Evolutionary conservation across 2,329 filamentous ascomycete species (phyloP).

Genomic region (Bisporella sp.): DNA sequence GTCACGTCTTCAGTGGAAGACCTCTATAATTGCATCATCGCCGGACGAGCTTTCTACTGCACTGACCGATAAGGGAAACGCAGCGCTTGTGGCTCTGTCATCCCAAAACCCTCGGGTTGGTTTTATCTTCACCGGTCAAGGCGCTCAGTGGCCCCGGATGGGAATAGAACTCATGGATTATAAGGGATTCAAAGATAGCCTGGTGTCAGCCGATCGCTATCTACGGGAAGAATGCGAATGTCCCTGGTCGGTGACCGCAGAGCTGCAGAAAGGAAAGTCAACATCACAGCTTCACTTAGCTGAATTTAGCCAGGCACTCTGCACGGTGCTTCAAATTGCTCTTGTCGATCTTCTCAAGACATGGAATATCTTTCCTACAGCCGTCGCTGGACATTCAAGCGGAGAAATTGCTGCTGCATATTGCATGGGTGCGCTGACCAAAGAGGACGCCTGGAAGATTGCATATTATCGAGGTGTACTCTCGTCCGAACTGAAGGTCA

Average conservation of each 20-base stretch:
- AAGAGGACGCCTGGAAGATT: constrained; percentile 31
- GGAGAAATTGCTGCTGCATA: constrained; percentile 44
- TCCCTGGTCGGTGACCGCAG: no score
- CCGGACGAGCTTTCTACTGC: no score
- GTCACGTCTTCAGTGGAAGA: background rate
- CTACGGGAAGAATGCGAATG: no score
- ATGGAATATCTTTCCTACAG: constrained; percentile 32
- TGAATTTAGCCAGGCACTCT: constrained; percentile 30
- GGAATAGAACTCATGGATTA: constrained; percentile 11
- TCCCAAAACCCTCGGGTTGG: background rate
- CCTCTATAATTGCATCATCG: no score
- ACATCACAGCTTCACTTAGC: no score
- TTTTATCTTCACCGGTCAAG: constrained; percentile 24
- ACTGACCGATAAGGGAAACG: no score
- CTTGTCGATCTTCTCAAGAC: constrained; percentile 36
- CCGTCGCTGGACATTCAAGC: constrained; percentile 37
- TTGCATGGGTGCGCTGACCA: constrained; percentile 28
- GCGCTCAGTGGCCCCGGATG: constrained; percentile 21
- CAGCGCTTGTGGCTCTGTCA: background rate
- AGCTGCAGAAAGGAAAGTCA: no score
- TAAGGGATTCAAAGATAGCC: no score
- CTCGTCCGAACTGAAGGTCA: no score
- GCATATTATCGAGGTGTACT: constrained; percentile 34
- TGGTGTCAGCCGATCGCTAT: no score
- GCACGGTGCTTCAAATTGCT: constrained; percentile 40